Evolutionary conservation across 2,329 filamentous ascomycete genomes (phyloP).

Genomic region (Trichothecium sympodiale): DNA sequence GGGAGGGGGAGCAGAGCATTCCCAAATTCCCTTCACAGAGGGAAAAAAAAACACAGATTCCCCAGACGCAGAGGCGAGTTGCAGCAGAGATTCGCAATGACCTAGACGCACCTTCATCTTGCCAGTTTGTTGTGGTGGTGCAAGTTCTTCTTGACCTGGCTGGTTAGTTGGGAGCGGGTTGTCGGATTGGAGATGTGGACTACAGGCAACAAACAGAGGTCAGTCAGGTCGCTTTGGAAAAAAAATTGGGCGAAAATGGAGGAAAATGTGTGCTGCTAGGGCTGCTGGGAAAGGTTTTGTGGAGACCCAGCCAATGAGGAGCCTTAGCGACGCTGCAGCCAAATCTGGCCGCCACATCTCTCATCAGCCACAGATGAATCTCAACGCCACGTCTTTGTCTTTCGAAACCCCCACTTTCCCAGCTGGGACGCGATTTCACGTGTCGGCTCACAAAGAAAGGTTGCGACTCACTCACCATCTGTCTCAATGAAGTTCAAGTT

Average conservation of each 20-base stretch:
- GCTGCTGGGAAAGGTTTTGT: conserved; percentile 12
- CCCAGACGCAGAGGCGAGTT: not conserved
- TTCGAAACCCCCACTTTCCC: not conserved
- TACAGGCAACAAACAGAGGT: too few relatives aligned
- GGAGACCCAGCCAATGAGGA: conserved; percentile 19
- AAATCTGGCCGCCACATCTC: too few relatives aligned
- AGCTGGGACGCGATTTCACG: too few relatives aligned
- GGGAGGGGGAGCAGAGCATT: too few relatives aligned
- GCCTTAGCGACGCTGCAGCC: not conserved
- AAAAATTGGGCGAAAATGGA: conserved; percentile 25
- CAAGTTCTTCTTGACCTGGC: conserved; percentile 32
- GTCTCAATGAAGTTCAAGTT: too few relatives aligned
- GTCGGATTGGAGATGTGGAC: conserved; percentile 1
- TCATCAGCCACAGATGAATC: conserved; percentile 1
- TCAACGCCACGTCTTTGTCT: not conserved
- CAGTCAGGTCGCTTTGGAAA: conserved; percentile 4
- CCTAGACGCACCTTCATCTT: conserved; percentile 33
- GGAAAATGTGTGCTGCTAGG: conserved; percentile 31
- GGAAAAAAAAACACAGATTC: too few relatives aligned
- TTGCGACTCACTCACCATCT: too few relatives aligned
- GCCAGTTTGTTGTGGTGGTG: conserved; percentile 30
- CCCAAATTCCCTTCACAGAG: too few relatives aligned
- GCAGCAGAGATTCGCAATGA: not conserved
- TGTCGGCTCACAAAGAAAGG: too few relatives aligned
- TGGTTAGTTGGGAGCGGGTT: conserved; percentile 18